Conservation (phyloP, 1,284 basidiomycete species). For the Ceratobasidium sp. region DNA sequence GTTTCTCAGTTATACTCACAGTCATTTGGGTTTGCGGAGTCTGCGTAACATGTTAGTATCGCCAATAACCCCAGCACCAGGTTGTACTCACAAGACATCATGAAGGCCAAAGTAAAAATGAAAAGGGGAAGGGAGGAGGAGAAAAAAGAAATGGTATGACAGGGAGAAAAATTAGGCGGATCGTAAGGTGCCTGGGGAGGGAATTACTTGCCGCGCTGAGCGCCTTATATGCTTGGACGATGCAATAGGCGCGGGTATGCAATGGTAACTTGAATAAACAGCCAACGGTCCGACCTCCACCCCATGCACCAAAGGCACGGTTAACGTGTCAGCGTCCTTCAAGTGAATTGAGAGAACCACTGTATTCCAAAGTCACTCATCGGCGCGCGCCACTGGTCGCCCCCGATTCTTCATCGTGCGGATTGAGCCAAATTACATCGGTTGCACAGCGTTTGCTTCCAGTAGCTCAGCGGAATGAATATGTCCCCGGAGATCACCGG, state of each 20-base stretch:
- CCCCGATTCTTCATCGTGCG: constrained; percentile 26
- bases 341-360: constrained; percentile 6
- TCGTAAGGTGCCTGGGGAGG: constrained; percentile 31
- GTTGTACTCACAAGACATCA: constrained; percentile 20
- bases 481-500: constrained; percentile 32
- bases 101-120: neutral
- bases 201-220: neutral
- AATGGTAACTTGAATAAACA: constrained; percentile 23
- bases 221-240: constrained; percentile 24
- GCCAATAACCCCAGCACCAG: no score
- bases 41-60: neutral
- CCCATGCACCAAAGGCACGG: constrained; percentile 25
- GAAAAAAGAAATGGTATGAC: constrained; percentile 1
- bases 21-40: constrained; percentile 22
- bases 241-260: constrained; percentile 11
- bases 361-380: constrained; percentile 18
- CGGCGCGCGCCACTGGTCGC: constrained; percentile 33
- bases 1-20: neutral
- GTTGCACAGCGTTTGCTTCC: constrained; percentile 6
- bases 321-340: constrained; percentile 25
- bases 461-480: neutral
- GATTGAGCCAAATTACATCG: constrained; percentile 33
- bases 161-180: constrained; percentile 25
- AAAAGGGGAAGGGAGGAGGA: neutral
- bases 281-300: constrained; percentile 31